Evolutionary conservation across 1,284 basidiomycete species (phyloP).

Genomic region (Tilletia setariae): DNA sequence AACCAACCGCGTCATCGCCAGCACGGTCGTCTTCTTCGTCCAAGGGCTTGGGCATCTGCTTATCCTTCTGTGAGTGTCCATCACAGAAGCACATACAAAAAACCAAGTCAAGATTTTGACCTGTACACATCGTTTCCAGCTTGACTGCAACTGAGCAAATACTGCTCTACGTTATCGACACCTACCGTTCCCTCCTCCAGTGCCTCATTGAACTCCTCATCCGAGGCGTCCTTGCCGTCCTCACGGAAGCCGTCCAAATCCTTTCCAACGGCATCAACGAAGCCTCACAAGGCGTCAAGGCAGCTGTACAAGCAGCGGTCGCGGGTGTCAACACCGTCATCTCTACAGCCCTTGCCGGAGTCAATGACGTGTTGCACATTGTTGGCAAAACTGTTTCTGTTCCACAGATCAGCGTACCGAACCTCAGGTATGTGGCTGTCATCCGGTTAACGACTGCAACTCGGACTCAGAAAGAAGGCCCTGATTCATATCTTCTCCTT

Average conservation of each 20-base stretch:
- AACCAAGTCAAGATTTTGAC: not conserved
- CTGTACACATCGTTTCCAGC: too few species aligned
- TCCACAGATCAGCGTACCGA: slow-evolving; percentile 27
- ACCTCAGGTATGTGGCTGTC: slow-evolving; percentile 59
- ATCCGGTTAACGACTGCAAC: too few species aligned
- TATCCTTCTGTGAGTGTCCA: slow-evolving; percentile 24
- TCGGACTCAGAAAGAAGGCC: too few species aligned
- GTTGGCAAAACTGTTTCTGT: slow-evolving; percentile 30
- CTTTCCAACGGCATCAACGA: slow-evolving; percentile 68
- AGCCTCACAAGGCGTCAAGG: slow-evolving; percentile 69
- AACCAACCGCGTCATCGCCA: slow-evolving; percentile 73
- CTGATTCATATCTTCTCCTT: slow-evolving; percentile 67
- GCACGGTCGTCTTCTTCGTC: slow-evolving; percentile 73
- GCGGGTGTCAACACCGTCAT: slow-evolving; percentile 31
- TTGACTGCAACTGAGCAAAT: slow-evolving; percentile 32
- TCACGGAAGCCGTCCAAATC: slow-evolving; percentile 72
- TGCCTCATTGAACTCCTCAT: slow-evolving; percentile 89
- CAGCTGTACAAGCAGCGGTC: slow-evolving; percentile 61
- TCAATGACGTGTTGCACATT: slow-evolving; percentile 34
- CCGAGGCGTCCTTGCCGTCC: slow-evolving; percentile 71
- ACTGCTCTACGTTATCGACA: slow-evolving; percentile 72
- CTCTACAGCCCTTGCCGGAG: slow-evolving; percentile 17
- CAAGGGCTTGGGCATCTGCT: slow-evolving; percentile 63
- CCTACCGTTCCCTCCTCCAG: slow-evolving; percentile 83
- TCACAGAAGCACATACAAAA: not conserved